Evolutionary conservation across 139 green algal species (phyloP), one percentile per base, ranked within the genome.

Genomic region (Zygnema circumcarinatum): DNA sequence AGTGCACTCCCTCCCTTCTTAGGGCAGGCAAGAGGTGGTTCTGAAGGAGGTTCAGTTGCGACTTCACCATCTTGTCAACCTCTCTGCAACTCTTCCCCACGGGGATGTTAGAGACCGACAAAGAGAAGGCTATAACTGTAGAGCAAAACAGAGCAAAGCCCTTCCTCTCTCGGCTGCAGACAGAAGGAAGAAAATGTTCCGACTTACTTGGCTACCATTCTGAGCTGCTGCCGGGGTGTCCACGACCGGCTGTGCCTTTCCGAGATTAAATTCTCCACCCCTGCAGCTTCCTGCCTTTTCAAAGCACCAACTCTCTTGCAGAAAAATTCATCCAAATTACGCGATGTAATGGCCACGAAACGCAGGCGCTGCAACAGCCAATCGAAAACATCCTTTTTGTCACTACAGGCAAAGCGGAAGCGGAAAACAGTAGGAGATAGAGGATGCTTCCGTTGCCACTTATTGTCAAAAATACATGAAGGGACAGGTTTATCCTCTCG

Each of bases 261-360:
- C 20, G 40, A 2, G 40, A 81, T 84, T 20, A 94, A 73, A 74
- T 94, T 93, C 1, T 83, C 80, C 41, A 92, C 47, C 53, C 93
- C 90, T 36, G 88, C 93, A 1, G 76, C 90, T 56, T 91, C 78
- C 85, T 95, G 93, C 42, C 92, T 62, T 89, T 94, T 95, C 16
- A 95, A 68, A 40, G 90, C 93, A 29, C 93, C 93, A 32, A 95
- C 93, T 38, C 93, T 79, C 86, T 95, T 95, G 79, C 82, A 86
- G 78, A 94, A 95, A 84, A 95, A 95, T 69, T 94, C 93, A 79
- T 95, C 93, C 80, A 95, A 75, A 81, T 95, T 95, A n/a, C 84
- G 79, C 32, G 76, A 80, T 1, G 88, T 88, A 54, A 95, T 94
- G 1, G 92, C 90, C 29, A 95, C 11, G 68, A 94, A 95, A n/a